Base-by-base conservation (phyloP, 2,329 filamentous ascomycete species). In the Clarireedia homoeocarpa region DNA sequence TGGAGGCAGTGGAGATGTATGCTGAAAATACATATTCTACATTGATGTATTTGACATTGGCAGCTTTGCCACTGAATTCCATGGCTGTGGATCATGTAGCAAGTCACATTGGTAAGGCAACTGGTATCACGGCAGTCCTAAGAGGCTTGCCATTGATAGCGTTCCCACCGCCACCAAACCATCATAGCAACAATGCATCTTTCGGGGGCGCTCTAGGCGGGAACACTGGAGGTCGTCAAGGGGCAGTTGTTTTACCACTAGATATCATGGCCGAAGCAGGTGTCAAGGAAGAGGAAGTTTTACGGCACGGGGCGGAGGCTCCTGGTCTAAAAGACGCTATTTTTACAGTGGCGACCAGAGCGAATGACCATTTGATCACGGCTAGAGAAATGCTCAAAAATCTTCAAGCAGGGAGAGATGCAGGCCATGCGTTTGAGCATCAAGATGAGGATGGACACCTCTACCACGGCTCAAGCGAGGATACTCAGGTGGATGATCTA, bases 1-100 rank as follows among this genome's bases (percentile, higher is more conserved):
- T 97, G 47, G 78, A 81, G 2, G 80, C 84, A 0, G 74, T 97
- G 51, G 94, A 99, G 67, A 85, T 83, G 48, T 96, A 97, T 67
- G 89, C 89, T 0, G 94, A 99, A 72, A 91, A 91, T 65, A 97
- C 94, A 1, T 97, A 97, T 72, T 91, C 91, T 17, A 95, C 90
- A 0, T 77, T 97, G 46, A 83, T 95, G 72, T 99, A 99, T 70
- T 79, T 95, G 60, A 92, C 88, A 0, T 75, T 97, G 39, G 89
- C 89, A 17, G 79, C 86, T 6, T 73, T 96, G 56, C 88, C 90
- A 0, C 77, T 96, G 66, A 82, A 84, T 9, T 95, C 89, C 1
- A 79, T 96, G 65, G 86, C 91, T 24, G 83, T 91, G 44, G 94
- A 99, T 67, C 94, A 99, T 72, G 77, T 99, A 17, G 92, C 92